Evolutionary conservation across 1,284 basidiomycete species (phyloP), one percentile per base, ranked within the genome.

Genomic region (Neotropicomus parvogracilis): DNA sequence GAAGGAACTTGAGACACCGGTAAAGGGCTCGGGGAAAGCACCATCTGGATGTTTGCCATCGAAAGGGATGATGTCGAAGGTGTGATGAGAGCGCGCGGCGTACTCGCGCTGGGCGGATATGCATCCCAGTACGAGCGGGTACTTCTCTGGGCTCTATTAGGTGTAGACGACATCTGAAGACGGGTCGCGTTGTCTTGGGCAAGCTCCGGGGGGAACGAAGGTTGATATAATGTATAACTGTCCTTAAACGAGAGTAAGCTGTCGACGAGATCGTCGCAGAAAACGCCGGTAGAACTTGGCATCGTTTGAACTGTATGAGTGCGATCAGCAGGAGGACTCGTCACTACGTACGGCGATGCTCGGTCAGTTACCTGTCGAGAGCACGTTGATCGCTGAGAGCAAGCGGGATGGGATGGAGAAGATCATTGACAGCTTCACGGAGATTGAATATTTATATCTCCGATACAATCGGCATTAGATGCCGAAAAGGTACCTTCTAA

Each of bases 11-110:
- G 53, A 0, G 62, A 56, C 8, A 55, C 19, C 6, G 50, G 44
- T n/a, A 68, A 44, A n/a, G 63, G 63, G 41, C 59, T 66, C 27
- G 65, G 65, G 3, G 66, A 66, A 31, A 65, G 54, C 24, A 52
- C 36, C 43, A 47, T 44, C 37, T 54, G 50, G 14, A 40, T 40
- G 35, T 52, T 53, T 16, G 31, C n/a, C 24, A 14, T 27, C 4
- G 48, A 39, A 32, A 44, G 40, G 19, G 48, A 50, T 14, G 60
- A 53, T 28, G 63, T 51, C 5, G 54, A 52, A 3, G 51, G 49
- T 4, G 42, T 17, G 24, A 54, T 12, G 32, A 52, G 32, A 29
- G 48, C 24, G 20, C 50, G 52, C n/a, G 53, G 53, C 2, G 52
- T 49, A 8, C 38, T 48, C 35, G 33, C 26, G 31, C 33, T 39